Percentiles rank a stretch among this genome's conserved stretches.
These are phyloP conservation scores for Mycena venus DNA, from an alignment of 768 basidiomycete genomes.

Conservation along the genomic window DNA sequence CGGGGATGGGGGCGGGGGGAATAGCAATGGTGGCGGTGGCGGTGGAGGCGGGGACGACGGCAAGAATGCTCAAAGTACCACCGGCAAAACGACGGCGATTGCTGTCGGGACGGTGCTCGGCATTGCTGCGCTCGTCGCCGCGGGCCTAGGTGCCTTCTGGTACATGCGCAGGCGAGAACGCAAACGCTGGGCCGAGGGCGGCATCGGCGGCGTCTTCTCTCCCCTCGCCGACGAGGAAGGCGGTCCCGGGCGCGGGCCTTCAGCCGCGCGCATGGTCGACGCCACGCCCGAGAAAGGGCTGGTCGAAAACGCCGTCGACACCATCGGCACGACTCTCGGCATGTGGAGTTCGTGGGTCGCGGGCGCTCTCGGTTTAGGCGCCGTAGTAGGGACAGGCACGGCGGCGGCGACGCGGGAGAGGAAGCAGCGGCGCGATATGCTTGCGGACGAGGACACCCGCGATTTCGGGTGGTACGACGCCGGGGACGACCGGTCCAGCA, in stretches of 20 bases:
- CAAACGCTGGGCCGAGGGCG: constrained; percentile 25
- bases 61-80: constrained; percentile 6
- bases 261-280: constrained; percentile 44
- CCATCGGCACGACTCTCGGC: constrained; percentile 29
- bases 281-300: constrained; percentile 28
- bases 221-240: constrained; percentile 44
- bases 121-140: constrained; percentile 64
- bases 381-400: constrained; percentile 48
- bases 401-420: constrained; percentile 46
- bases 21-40: neutral
- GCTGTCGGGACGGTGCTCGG: constrained; percentile 76
- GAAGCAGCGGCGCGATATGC: constrained; percentile 73
- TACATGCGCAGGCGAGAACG: constrained; percentile 55
- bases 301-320: constrained; percentile 35
- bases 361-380: constrained; percentile 27
- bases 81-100: constrained; percentile 58
- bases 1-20: constrained; percentile 11
- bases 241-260: constrained; percentile 44
- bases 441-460: constrained; percentile 80
- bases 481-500: constrained; percentile 50
- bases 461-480: constrained; percentile 54
- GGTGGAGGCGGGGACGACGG: constrained; percentile 35
- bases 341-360: constrained; percentile 32
- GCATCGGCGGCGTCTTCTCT: constrained; percentile 33
- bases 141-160: constrained; percentile 55